Base-by-base conservation (phyloP, 1,284 basidiomycete species). In the Chalciporus sp. region DNA sequence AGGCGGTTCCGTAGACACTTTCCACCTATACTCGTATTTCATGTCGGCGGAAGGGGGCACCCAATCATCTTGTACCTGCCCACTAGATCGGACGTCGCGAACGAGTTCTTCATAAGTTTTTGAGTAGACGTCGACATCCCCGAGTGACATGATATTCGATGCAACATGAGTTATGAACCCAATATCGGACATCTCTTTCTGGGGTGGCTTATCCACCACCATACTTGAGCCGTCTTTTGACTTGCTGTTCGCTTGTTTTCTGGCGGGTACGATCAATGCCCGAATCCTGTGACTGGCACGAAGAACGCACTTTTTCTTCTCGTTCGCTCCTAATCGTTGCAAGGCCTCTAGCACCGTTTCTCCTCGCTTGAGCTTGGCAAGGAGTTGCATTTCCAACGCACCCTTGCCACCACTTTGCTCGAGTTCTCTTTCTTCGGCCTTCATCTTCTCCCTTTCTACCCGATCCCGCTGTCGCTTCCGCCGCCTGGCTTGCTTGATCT, bases 341-440 rank as follows among this genome's bases (percentile, higher is more conserved):
- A 99, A 72, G 4, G 94, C 92, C 67, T 94, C 91, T 23, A 98
- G 76, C 1, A 98, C 91, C 0, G 91, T 91, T 74, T 99, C 96
- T 3, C 93, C 93, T 58, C 90, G 89, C 72, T 90, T 88, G 70
- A 98, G 80, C 70, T 88, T 76, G 10, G 77, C 75, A 2, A 95
- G 75, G 4, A 95, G 76, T 54, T 88, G 79, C 61, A 80, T 76
- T 72, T 95, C 83, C 60, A 94, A 64, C 12, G 80, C 79, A 52
- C 77, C 76, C 72, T 87, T 88, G 49, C 89, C 88, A 40, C 86
- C 86, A 48, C 77, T 80, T 63, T 82, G 78, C 62, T 78, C 73
- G 14, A 86, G 69, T 66, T 89, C 82, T 58, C 78, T 78, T 71
- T 92, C 86, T 68, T 93, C 88, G n/a, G 88, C 86, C 57, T 77